Conservation (phyloP, 2,329 filamentous ascomycete species). For the Colletotrichum orchidophilum region DNA sequence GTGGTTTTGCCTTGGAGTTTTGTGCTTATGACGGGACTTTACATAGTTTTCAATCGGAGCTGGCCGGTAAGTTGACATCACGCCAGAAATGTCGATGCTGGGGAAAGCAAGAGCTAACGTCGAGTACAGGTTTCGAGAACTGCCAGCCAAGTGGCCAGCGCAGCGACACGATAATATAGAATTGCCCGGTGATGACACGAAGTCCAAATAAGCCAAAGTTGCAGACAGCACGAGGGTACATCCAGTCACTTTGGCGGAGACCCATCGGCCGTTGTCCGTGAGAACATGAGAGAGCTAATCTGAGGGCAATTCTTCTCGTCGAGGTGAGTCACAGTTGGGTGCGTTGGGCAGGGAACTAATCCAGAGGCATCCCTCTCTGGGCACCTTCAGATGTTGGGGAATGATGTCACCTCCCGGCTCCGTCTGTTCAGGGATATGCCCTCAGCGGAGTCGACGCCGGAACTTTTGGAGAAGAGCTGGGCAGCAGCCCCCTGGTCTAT, state of each 20-base stretch:
- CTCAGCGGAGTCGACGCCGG: too few species aligned
- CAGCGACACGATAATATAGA: conserved; percentile 30
- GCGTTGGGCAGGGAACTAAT: not conserved
- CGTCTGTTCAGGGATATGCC: too few species aligned
- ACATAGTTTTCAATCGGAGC: conserved; percentile 54
- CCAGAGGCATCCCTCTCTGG: not conserved
- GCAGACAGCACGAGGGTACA: conserved; percentile 45
- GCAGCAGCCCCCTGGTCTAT: too few species aligned
- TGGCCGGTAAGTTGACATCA: conserved; percentile 28
- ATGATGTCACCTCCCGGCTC: too few species aligned
- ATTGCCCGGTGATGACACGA: conserved; percentile 48
- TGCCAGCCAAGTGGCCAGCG: conserved; percentile 25
- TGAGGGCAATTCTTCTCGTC: conserved; percentile 43
- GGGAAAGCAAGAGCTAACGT: not conserved
- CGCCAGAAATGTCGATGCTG: rapidly evolving
- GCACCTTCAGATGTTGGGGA: too few species aligned
- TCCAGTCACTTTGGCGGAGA: conserved; percentile 23
- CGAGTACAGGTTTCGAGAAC: conserved; percentile 18
- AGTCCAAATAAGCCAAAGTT: conserved; percentile 53
- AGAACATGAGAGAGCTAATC: conserved; percentile 54
- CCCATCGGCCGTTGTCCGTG: conserved; percentile 45
- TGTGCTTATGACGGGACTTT: conserved; percentile 34
- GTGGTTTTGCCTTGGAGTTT: not conserved
- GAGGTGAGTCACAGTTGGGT: not conserved
- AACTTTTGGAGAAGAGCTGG: too few species aligned